These are phyloP conservation scores for Pinus albicaulis DNA, from an alignment of 75 land plant species.

Conservation along the genomic window DNA sequence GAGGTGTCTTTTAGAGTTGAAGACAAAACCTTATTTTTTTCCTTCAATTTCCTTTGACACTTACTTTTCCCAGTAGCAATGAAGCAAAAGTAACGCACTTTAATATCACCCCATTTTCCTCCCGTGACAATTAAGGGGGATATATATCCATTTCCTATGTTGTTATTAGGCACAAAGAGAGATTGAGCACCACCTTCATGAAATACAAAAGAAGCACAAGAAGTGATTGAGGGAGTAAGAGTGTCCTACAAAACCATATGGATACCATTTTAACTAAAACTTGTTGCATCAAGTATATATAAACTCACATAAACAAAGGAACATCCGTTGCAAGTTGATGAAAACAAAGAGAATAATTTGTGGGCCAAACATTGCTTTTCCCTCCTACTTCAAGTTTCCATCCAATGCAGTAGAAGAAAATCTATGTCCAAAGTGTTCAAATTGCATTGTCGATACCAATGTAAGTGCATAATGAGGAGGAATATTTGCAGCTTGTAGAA, in stretches of 20 bases:
- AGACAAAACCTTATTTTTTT: constrained; percentile 12
- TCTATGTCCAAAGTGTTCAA: constrained; percentile 86
- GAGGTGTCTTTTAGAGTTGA: neutral
- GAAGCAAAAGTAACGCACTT: constrained; percentile 91
- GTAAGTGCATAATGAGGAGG: constrained; percentile 94
- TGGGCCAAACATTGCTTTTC: constrained; percentile 78
- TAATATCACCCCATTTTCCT: constrained; percentile 88
- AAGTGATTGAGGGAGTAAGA: constrained; percentile 75
- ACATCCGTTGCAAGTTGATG: constrained; percentile 75
- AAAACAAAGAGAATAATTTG: constrained; percentile 80
- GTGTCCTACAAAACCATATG: constrained; percentile 94
- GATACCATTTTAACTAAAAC: constrained; percentile 54
- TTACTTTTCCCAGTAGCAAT: constrained; percentile 74
- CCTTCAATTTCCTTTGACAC: constrained; percentile 32
- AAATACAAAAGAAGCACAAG: constrained; percentile 76
- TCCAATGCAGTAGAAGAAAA: constrained; percentile 84
- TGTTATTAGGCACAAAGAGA: constrained; percentile 67
- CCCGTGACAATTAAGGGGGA: constrained; percentile 94
- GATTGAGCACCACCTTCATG: constrained; percentile 99
- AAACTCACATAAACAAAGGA: constrained; percentile 77
- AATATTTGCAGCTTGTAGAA: constrained; percentile 89
- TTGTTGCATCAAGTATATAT: constrained; percentile 81
- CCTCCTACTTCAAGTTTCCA: constrained; percentile 98
- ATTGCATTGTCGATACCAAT: constrained; percentile 74
- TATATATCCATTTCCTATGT: constrained; percentile 75